A percentile compares a stretch with the other conserved stretches of the same genome.
phyloP scores from a whole-genome alignment of 83 land plant species.

The Thuja plicata region DNA sequence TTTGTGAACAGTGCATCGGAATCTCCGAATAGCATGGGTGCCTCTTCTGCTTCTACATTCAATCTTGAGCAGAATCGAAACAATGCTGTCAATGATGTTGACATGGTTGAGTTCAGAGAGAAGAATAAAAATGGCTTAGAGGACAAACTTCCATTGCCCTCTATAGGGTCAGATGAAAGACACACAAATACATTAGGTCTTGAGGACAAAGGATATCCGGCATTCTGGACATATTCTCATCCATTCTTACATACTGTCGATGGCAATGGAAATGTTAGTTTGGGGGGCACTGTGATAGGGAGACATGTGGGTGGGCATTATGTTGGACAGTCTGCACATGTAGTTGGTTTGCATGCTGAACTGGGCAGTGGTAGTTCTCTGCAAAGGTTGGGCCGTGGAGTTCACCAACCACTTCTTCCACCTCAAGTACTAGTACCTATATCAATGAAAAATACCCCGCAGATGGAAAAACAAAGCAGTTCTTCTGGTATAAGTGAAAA shows the following conservation, averaged over 20 bases:
- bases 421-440: conserved; percentile 15
- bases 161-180: conserved; percentile 1
- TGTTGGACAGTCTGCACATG: background rate
- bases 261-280: background rate
- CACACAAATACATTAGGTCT: background rate
- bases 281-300: background rate
- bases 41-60: background rate
- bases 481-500: background rate
- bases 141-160: background rate
- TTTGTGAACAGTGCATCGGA: background rate
- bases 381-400: background rate
- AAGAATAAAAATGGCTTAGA: conserved; percentile 5
- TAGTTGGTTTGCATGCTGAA: conserved; percentile 10
- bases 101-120: conserved; percentile 11
- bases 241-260: background rate
- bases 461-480: background rate
- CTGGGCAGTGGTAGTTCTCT: background rate
- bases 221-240: background rate
- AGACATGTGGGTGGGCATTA: conserved; percentile 1
- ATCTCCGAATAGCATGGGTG: background rate
- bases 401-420: conserved; percentile 4
- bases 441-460: conserved; percentile 11
- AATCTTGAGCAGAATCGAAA: background rate
- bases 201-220: background rate
- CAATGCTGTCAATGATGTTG: conserved; percentile 3